Evolutionary conservation across 164 flowering plant genomes (phyloP).

Genomic region (Stephania cephalantha): DNA sequence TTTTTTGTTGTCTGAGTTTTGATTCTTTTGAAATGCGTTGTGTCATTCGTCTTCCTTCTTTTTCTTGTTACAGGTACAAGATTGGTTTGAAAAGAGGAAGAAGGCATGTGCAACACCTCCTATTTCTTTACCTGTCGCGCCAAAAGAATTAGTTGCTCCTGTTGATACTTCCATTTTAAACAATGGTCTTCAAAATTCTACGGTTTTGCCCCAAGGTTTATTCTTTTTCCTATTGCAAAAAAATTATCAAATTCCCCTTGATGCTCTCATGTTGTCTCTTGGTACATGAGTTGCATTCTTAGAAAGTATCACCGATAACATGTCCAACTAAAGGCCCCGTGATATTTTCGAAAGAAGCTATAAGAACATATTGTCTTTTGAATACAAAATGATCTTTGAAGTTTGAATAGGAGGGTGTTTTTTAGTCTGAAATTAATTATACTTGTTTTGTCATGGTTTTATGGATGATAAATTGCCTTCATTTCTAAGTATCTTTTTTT

Average conservation of each 20-base stretch:
- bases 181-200: conserved; percentile 19
- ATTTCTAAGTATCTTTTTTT: neutral
- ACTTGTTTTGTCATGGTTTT: neutral
- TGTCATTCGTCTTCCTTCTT: neutral
- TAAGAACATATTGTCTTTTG: neutral
- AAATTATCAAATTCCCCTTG: neutral
- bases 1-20: neutral
- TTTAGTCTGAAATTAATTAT: neutral
- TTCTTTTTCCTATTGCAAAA: neutral
- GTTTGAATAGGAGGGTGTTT: neutral
- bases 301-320: neutral
- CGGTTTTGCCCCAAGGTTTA: conserved; percentile 26
- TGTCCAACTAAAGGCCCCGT: neutral
- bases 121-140: conserved; percentile 15
- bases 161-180: conserved; percentile 19
- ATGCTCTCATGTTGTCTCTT: neutral
- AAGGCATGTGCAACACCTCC: conserved; percentile 18
- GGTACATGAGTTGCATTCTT: neutral
- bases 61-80: conserved; percentile 37
- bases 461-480: neutral
- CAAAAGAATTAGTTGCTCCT: conserved; percentile 18
- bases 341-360: neutral
- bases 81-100: conserved; percentile 46
- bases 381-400: neutral
- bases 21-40: neutral